Evolutionary conservation across 768 basidiomycete species (phyloP).

Genomic region (Daedalea quercina): DNA sequence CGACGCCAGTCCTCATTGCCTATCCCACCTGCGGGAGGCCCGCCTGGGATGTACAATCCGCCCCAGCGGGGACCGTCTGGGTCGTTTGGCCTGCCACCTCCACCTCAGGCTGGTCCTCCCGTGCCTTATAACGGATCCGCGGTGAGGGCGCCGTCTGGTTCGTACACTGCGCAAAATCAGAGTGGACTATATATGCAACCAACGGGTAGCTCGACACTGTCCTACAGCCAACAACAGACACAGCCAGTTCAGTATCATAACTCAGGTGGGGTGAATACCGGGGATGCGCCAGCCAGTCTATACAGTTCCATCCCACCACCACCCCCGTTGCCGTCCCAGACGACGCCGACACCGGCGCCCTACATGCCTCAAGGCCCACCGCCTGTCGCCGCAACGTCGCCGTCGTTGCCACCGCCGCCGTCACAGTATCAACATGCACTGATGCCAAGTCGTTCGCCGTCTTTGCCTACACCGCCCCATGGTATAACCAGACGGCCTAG

Average conservation of each 20-base stretch:
- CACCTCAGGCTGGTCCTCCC: background rate
- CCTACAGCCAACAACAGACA: background rate
- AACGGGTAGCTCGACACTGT: background rate
- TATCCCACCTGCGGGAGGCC: conserved; percentile 9
- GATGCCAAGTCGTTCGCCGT: conserved; percentile 1
- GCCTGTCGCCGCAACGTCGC: conserved; percentile 18
- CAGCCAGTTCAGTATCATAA: background rate
- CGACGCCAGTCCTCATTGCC: conserved; percentile 18
- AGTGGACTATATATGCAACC: background rate
- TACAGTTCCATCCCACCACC: conserved; percentile 17
- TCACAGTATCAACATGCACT: background rate
- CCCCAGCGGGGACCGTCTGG: conserved; percentile 5
- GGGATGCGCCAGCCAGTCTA: conserved; percentile 3
- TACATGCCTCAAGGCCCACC: conserved; percentile 4
- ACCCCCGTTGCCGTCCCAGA: conserved; percentile 13
- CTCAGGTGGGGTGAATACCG: background rate
- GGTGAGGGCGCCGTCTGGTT: conserved; percentile 1
- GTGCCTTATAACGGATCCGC: background rate
- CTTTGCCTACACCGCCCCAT: conserved; percentile 5
- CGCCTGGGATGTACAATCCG: conserved; percentile 9
- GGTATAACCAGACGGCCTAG: conserved; percentile 33
- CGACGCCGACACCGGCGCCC: conserved; percentile 4
- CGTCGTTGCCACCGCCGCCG: conserved; percentile 20
- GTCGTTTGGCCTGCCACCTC: background rate
- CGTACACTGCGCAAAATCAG: background rate